Evolutionary conservation across 345 rosid species (phyloP).

Genomic region (Kernera saxatilis): DNA sequence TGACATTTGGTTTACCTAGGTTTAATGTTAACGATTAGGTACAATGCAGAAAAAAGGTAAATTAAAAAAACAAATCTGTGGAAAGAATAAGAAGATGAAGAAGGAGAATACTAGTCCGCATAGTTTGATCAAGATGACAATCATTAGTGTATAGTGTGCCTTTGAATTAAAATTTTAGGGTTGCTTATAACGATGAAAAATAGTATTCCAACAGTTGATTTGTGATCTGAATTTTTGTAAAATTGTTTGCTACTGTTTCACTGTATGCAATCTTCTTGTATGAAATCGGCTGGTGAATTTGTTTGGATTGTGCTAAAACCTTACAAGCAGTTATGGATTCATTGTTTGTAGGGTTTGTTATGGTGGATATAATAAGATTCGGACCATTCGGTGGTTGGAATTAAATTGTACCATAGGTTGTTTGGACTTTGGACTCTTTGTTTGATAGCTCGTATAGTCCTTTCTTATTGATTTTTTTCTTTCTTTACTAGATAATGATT

Average conservation of each 20-base stretch:
- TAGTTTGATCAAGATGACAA: not conserved
- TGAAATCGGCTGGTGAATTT: not conserved
- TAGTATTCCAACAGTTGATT: too few species aligned
- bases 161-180: not conserved
- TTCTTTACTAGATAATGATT: not conserved
- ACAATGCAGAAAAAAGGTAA: too few species aligned
- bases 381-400: not conserved
- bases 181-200: too few species aligned
- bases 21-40: too few species aligned
- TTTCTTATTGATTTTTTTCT: not conserved
- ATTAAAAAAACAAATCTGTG: too few species aligned
- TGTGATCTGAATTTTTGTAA: not conserved
- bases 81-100: not conserved
- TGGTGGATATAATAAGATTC: not conserved
- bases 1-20: too few species aligned
- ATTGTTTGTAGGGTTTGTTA: not conserved
- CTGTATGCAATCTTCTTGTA: not conserved
- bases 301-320: not conserved
- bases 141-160: too few species aligned
- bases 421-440: not conserved
- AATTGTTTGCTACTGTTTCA: not conserved
- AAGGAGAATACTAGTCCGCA: not conserved
- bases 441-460: not conserved
- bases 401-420: not conserved
- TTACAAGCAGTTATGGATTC: not conserved